A percentile compares a stretch with the other conserved stretches of the same genome.
Evolutionary conservation across 495 filamentous ascomycete species (phyloP).

Genomic region (Saxophila tyrrhenica): DNA sequence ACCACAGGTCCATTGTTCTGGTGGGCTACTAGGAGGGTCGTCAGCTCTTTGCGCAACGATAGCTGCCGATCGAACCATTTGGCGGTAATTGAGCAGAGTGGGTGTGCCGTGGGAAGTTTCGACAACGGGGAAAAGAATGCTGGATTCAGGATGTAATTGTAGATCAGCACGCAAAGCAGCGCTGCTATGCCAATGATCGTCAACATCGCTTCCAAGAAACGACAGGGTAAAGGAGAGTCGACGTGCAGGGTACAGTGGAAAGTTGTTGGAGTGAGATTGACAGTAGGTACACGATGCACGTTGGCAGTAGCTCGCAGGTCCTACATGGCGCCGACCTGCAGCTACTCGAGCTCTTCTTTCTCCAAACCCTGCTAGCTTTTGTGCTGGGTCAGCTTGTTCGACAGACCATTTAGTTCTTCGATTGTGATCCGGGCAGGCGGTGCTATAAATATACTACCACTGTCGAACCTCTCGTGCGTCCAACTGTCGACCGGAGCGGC

Average conservation of each 20-base stretch:
- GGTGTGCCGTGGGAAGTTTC: conserved; percentile 55
- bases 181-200: not conserved
- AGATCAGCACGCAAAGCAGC: conserved; percentile 26
- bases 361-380: no score
- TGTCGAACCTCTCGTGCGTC: no score
- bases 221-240: not conserved
- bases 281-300: no score
- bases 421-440: no score
- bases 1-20: conserved; percentile 44
- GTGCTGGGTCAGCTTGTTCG: no score
- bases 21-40: conserved; percentile 48
- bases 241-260: not conserved
- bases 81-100: conserved; percentile 43
- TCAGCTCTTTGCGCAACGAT: conserved; percentile 46
- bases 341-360: no score
- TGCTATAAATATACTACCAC: no score
- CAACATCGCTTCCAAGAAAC: not conserved
- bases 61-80: conserved; percentile 53
- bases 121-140: conserved; percentile 53
- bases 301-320: no score
- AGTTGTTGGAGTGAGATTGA: no score
- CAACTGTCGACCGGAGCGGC: no score
- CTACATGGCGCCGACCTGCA: no score
- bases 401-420: no score
- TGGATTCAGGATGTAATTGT: conserved; percentile 50